A percentile compares a stretch with the other conserved stretches of the same genome.
phyloP scores from a whole-genome alignment of 2,329 filamentous ascomycete species.

The Claviceps pusilla region DNA sequence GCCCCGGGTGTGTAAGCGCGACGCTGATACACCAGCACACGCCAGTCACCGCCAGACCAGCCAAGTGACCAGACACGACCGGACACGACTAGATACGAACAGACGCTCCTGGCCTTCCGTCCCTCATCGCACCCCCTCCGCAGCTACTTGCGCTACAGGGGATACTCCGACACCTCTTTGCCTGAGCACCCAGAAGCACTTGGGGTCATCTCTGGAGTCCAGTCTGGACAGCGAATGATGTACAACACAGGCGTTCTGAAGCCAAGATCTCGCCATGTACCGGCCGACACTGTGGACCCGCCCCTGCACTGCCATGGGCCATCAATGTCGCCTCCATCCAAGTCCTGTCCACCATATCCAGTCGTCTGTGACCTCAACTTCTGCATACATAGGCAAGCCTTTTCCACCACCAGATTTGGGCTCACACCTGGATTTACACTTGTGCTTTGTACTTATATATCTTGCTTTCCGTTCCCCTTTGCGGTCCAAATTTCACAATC shows the following conservation, averaged over 20 bases:
- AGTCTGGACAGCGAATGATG: background rate
- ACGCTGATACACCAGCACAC: background rate
- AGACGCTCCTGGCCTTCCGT: background rate
- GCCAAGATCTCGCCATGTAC: constrained; percentile 7
- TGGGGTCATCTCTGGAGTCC: background rate
- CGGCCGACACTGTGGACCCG: constrained; percentile 1
- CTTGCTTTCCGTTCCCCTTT: background rate
- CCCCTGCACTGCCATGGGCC: background rate
- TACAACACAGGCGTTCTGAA: background rate
- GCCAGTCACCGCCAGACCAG: too few relatives aligned
- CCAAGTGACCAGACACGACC: too few relatives aligned
- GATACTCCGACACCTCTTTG: constrained; percentile 1
- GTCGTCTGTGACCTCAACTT: constrained; percentile 1
- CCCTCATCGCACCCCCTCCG: background rate
- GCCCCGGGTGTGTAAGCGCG: background rate
- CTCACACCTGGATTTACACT: background rate
- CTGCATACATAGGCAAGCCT: background rate
- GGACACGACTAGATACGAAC: too few relatives aligned
- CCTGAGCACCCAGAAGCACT: constrained; percentile 2
- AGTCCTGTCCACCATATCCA: constrained; percentile 1
- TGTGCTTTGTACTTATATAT: constrained; percentile 3
- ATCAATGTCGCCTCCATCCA: constrained; percentile 1
- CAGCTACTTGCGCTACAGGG: background rate
- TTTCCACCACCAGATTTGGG: background rate
- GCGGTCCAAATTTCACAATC: background rate